Conservation (phyloP, 345 rosid genomes). For the Punica granatum region DNA sequence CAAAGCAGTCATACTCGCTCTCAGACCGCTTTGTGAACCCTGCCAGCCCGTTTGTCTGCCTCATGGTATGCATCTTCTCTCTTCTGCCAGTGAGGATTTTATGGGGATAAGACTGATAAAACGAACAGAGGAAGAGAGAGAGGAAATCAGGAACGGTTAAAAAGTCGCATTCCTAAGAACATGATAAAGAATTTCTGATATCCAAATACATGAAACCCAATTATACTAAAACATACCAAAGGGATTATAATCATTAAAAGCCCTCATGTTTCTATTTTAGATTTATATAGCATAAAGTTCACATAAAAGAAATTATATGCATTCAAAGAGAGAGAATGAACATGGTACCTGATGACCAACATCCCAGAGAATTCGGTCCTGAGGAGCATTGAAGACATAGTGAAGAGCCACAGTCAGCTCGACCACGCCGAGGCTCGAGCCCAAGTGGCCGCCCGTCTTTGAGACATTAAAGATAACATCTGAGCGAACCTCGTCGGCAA, state of each 20-base stretch:
- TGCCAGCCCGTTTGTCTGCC: slow-evolving; percentile 83
- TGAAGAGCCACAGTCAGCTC: slow-evolving; percentile 99
- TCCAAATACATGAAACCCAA: no score
- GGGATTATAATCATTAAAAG: no score
- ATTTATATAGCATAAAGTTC: background rate
- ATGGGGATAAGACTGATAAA: slow-evolving; percentile 79
- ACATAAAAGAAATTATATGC: background rate
- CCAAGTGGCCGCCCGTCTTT: slow-evolving; percentile 90
- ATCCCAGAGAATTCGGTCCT: slow-evolving; percentile 90
- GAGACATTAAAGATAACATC: slow-evolving; percentile 93
- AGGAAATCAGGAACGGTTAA: background rate
- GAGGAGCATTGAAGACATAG: slow-evolving; percentile 83
- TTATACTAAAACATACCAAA: no score
- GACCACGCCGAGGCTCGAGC: slow-evolving; percentile 96
- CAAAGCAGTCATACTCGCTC: slow-evolving; percentile 93
- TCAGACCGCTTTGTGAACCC: slow-evolving; percentile 89
- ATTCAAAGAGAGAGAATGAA: background rate
- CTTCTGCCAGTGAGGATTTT: slow-evolving; percentile 95
- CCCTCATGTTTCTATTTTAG: no score
- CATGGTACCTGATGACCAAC: slow-evolving; percentile 92
- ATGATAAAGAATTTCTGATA: no score
- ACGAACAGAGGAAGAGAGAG: background rate
- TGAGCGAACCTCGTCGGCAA: slow-evolving; percentile 78
- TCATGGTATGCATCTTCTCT: slow-evolving; percentile 78
- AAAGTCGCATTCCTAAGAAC: background rate